Evolutionary conservation across 2,329 filamentous ascomycete genomes (phyloP).

Genomic region (Metarhizium album): DNA sequence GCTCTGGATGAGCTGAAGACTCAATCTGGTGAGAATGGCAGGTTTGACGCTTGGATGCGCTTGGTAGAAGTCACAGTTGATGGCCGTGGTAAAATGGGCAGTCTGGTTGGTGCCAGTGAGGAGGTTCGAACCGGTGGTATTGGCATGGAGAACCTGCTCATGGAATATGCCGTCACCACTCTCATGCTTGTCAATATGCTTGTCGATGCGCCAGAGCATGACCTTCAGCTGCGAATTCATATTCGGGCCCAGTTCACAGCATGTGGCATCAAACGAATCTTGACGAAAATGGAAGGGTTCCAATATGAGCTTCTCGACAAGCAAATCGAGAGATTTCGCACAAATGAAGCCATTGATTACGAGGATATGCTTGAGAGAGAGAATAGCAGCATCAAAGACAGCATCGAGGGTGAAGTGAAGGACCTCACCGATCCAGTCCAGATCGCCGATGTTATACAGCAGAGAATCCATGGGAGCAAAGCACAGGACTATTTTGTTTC

Average conservation of each 20-base stretch:
- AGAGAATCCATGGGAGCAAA: constrained; percentile 69
- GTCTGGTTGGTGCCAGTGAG: constrained; percentile 89
- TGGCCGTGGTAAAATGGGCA: constrained; percentile 97
- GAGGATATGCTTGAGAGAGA: constrained; percentile 93
- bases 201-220: constrained; percentile 79
- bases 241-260: constrained; percentile 92
- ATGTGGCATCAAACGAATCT: constrained; percentile 86
- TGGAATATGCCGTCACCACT: constrained; percentile 96
- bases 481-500: constrained; percentile 95
- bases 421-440: constrained; percentile 88
- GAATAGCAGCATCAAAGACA: constrained; percentile 82
- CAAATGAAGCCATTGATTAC: constrained; percentile 95
- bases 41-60: constrained; percentile 98
- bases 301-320: constrained; percentile 98
- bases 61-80: constrained; percentile 95
- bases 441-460: constrained; percentile 88
- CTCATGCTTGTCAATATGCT: constrained; percentile 95
- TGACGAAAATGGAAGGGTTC: constrained; percentile 96
- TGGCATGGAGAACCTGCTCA: constrained; percentile 95
- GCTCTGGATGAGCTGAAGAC: constrained; percentile 86
- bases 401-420: constrained; percentile 72
- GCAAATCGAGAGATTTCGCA: constrained; percentile 86
- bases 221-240: constrained; percentile 85
- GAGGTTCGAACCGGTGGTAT: constrained; percentile 93
- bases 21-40: constrained; percentile 80